phyloP scores from a whole-genome alignment of 495 filamentous ascomycete species.

The Amphirosellinia nigrospora region DNA sequence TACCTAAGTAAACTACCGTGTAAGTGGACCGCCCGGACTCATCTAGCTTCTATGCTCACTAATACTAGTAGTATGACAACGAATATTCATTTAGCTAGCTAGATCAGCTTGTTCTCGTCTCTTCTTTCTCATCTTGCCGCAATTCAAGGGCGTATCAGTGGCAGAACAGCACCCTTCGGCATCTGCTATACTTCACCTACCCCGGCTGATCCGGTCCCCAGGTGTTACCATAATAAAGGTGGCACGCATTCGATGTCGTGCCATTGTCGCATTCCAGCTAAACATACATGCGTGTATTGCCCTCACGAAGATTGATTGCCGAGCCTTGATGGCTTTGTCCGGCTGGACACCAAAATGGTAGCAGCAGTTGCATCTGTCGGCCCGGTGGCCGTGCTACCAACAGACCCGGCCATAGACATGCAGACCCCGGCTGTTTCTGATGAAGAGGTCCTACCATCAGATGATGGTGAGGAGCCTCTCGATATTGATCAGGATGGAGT shows the following conservation, averaged over 20 bases:
- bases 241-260: constrained; percentile 13
- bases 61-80: constrained; percentile 1
- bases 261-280: not conserved
- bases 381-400: constrained; percentile 3
- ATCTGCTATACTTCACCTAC: not conserved
- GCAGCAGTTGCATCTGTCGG: not conserved
- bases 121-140: not conserved
- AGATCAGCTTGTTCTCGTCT: not conserved
- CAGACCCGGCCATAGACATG: constrained; percentile 17
- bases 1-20: not conserved
- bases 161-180: not conserved
- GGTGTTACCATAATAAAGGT: not conserved
- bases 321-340: constrained; percentile 15
- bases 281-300: not conserved
- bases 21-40: constrained; percentile 12
- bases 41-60: not conserved
- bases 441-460: constrained; percentile 34
- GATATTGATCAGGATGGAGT: constrained; percentile 61
- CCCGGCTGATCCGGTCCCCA: constrained; percentile 3
- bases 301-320: not conserved
- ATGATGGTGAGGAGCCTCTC: constrained; percentile 42
- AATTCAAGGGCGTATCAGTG: not conserved
- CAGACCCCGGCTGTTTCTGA: constrained; percentile 29
- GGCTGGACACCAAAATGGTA: constrained; percentile 21
- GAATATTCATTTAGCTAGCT: not conserved